Conservation (phyloP, 2,329 filamentous ascomycete species). For the Diaporthe sp. region DNA sequence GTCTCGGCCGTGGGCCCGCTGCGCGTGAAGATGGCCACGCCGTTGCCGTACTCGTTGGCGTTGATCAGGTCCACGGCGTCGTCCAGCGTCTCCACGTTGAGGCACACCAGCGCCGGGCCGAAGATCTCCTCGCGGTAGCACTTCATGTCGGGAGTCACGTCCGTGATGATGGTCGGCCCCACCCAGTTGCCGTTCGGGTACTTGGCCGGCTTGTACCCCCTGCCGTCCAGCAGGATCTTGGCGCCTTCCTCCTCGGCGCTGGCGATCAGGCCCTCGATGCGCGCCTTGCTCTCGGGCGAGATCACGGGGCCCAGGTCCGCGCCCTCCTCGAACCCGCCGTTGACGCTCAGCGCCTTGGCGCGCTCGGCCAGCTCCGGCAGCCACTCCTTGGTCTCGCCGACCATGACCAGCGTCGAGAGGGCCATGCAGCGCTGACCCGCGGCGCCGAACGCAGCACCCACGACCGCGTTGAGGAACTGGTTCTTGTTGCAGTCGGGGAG, state of each 20-base stretch:
- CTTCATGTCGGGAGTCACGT: conserved; percentile 84
- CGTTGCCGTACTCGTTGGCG: conserved; percentile 88
- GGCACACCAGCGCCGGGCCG: conserved; percentile 85
- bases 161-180: conserved; percentile 85
- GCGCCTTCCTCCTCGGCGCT: conserved; percentile 86
- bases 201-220: conserved; percentile 80
- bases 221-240: conserved; percentile 85
- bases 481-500: conserved; percentile 93
- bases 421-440: conserved; percentile 92
- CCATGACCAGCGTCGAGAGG: conserved; percentile 84
- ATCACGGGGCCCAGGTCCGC: conserved; percentile 88
- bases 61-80: conserved; percentile 88
- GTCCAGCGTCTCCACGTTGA: conserved; percentile 83
- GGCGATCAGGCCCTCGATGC: conserved; percentile 82
- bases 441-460: conserved; percentile 87
- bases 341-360: conserved; percentile 79
- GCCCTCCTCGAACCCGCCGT: conserved; percentile 85
- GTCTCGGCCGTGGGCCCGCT: conserved; percentile 82
- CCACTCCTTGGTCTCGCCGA: conserved; percentile 89
- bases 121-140: conserved; percentile 92
- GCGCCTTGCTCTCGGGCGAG: conserved; percentile 81
- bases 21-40: conserved; percentile 86
- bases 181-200: conserved; percentile 91
- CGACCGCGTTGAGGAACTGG: conserved; percentile 86
- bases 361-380: conserved; percentile 82